Conservation (phyloP, 1,284 basidiomycete species). For the Boletellus deceptivus region DNA sequence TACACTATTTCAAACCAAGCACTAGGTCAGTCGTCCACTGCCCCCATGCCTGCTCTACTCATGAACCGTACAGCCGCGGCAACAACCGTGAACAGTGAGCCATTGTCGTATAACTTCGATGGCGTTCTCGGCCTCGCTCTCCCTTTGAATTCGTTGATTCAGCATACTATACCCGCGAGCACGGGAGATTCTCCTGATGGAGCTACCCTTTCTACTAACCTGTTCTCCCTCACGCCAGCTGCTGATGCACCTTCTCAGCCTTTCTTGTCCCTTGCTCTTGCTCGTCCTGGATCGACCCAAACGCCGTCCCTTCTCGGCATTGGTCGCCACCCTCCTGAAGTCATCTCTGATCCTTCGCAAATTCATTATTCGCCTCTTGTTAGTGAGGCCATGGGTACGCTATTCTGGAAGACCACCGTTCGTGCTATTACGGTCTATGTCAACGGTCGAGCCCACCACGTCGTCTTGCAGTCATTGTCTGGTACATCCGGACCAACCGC, state of each 20-base stretch:
- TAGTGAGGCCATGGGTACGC: slow-evolving; percentile 36
- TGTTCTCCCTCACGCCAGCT: slow-evolving; percentile 60
- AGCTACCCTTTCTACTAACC: slow-evolving; percentile 59
- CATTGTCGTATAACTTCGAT: slow-evolving; percentile 50
- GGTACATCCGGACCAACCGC: slow-evolving; percentile 50
- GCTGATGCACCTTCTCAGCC: slow-evolving; percentile 50
- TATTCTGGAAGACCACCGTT: slow-evolving; percentile 62
- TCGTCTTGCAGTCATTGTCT: slow-evolving; percentile 39
- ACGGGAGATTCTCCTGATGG: slow-evolving; percentile 54
- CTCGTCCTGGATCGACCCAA: slow-evolving; percentile 56
- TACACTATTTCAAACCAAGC: slow-evolving; percentile 63
- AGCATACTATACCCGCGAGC: slow-evolving; percentile 44
- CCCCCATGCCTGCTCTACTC: background rate
- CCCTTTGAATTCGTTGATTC: slow-evolving; percentile 62
- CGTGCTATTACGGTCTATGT: slow-evolving; percentile 60
- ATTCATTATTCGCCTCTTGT: slow-evolving; percentile 51
- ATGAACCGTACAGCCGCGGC: slow-evolving; percentile 50
- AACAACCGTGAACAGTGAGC: slow-evolving; percentile 48
- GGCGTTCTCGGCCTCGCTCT: slow-evolving; percentile 75
- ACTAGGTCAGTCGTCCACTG: slow-evolving; percentile 43
- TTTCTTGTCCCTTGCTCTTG: slow-evolving; percentile 66
- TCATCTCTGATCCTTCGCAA: slow-evolving; percentile 51
- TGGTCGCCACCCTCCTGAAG: slow-evolving; percentile 55
- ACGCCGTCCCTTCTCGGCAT: slow-evolving; percentile 63
- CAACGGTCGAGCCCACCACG: slow-evolving; percentile 38